Conservation (phyloP, 371 early-diverging fungal species). For the Rhizomucor pusillus region DNA sequence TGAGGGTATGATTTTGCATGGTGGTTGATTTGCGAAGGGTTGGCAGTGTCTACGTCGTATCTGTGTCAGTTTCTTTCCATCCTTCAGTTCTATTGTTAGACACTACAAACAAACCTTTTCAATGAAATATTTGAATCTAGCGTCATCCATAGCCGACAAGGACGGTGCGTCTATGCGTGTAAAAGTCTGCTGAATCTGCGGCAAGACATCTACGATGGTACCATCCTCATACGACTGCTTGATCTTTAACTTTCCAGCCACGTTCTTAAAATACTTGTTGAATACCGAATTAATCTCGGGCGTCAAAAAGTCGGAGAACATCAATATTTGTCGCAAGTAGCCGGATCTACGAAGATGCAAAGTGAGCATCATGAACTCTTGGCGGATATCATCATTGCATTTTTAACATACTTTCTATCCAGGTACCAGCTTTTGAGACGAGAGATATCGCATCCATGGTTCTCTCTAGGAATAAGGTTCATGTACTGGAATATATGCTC, state of each 20-base stretch:
- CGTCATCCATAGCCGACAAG: conserved; percentile 70
- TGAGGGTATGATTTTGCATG: conserved; percentile 71
- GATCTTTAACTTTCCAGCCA: conserved; percentile 75
- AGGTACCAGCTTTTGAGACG: conserved; percentile 84
- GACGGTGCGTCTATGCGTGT: conserved; percentile 64
- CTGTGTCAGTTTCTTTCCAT: too few relatives aligned
- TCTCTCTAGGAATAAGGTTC: conserved; percentile 83
- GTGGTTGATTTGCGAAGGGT: conserved; percentile 58
- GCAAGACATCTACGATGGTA: conserved; percentile 72
- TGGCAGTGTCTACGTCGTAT: conserved; percentile 43
- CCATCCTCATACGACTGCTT: conserved; percentile 62
- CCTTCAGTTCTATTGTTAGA: too few relatives aligned
- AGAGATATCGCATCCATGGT: conserved; percentile 94
- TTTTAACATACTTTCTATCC: conserved; percentile 63
- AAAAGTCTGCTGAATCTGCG: conserved; percentile 77
- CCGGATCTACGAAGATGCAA: conserved; percentile 62
- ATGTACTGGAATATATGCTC: conserved; percentile 77
- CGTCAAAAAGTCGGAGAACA: conserved; percentile 74
- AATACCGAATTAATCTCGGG: conserved; percentile 90
- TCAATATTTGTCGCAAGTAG: conserved; percentile 85
- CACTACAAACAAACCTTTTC: conserved; percentile 49
- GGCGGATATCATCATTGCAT: not conserved
- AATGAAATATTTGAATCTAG: conserved; percentile 85
- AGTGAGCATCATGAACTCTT: too few relatives aligned
- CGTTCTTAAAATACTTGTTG: conserved; percentile 72